Base-by-base conservation (phyloP, 495 filamentous ascomycete species). In the Trichoderma erinaceum region DNA sequence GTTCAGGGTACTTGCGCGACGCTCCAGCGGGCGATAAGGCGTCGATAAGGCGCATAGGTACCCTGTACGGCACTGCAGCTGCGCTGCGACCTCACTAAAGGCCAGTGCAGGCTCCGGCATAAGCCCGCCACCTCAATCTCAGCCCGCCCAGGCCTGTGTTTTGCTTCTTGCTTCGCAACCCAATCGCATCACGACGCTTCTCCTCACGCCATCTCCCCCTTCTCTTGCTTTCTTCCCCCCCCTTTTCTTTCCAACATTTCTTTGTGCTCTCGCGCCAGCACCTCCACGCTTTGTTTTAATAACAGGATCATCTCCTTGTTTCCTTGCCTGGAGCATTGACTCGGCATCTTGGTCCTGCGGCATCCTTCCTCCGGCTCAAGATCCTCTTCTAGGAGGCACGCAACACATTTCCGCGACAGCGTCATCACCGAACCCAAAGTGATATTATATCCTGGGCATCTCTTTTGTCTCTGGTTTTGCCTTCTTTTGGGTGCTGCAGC, bases 131-230 rank as follows among this genome's bases (percentile, higher is more conserved):
- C 56, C 13, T 35, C 56, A 18, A 61, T 32, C 56, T 61, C 25
- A 32, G 56, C 56, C 56, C 48, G 48, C n/a, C 48, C 48, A 11
- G 21, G 23, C 25, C 56, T 61, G 11, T 32, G 25, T 61, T 61
- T 61, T 16, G 56, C 56, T 61, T 32, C 56, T 61, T 29, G 35
- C 56, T 21, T 61, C 25, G n/a, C 12, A 61, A 61, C 56, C 56
- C 56, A 61, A 61, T 61, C 56, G 23, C 56, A 35, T 32, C 27
- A 61, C 56, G 56, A 61, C 56, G 35, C 56, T 61, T 61, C 56
- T 61, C 56, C 56, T 61, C 56, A 29, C 56, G 56, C 56, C 56
- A 61, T 61, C 56, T 16, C 23, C 27, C 56, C 27, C 56, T 61
- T 6, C 35, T 38, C 35, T 38, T 38, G 35, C 35, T 38, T 5